Base-by-base conservation (phyloP, 2,329 filamentous ascomycete species). In the Elsinoe australis region DNA sequence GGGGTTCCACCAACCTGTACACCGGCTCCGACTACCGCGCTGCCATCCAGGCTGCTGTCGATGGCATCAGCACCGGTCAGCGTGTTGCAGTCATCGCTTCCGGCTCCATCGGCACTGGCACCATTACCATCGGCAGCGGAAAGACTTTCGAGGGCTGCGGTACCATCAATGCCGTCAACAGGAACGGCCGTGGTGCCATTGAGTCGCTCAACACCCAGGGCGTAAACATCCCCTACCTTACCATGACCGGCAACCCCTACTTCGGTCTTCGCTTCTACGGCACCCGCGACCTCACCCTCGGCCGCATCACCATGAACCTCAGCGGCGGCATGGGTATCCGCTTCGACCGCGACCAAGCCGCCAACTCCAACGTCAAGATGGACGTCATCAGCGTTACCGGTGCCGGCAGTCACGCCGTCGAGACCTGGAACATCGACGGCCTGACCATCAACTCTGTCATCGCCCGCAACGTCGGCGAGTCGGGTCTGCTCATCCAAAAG, bases 91-190 rank as follows among this genome's bases (percentile, higher is more conserved):
- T 79, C 49, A 69, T 75, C 0, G 74, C 75, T 0, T 75, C 72
- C 0, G 75, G 75, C 3, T 74, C 72, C 34, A 76, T 78, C 46
- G 75, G 74, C 22, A 68, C 71, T n/a, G 68, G 57, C 54, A 76
- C 72, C 28, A 71, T 78, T 57, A 68, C 60, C 18, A 69, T 79
- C 52, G 54, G 57, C 26, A 72, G 69, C 56, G 74, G 75, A 49
- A 76, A 76, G 60, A 78, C 65, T 33, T 78, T 79, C 39, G 76
- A 79, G 53, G 75, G 73, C 24, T 79, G 76, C 57, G 75, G 76
- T 33, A 77, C 74, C 35, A 75, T 79, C 59, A 66, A 78, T 49
- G 66, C 65, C 0, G 69, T 56, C 18, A 60, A 58, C 49, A 66
- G 60, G 3, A 54, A 57, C 28, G 74, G 71, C 1, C 69, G 67